phyloP scores from a whole-genome alignment of 495 filamentous ascomycete species.

The Pseudevernia furfuracea region DNA sequence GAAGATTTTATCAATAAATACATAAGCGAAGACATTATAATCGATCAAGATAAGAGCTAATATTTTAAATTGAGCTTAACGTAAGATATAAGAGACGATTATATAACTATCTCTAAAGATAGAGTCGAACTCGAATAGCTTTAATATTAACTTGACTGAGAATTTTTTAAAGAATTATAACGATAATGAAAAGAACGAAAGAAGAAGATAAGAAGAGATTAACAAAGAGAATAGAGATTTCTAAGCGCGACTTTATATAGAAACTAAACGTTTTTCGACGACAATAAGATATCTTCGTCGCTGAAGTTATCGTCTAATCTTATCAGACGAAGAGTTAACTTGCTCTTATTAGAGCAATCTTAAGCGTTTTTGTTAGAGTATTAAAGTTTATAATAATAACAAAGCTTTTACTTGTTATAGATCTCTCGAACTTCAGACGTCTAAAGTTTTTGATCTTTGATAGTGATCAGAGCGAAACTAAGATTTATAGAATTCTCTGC shows the following conservation, averaged over 20 bases:
- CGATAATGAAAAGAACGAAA: neutral
- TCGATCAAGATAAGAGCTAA: neutral
- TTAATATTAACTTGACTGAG: neutral
- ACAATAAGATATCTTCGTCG: neutral
- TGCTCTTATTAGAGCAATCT: too few species aligned
- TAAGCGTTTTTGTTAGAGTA: too few species aligned
- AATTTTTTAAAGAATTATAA: neutral
- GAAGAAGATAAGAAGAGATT: neutral
- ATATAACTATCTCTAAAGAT: neutral
- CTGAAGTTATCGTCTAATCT: too few species aligned
- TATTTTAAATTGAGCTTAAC: neutral
- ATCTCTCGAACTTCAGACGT: too few species aligned
- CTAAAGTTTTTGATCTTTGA: too few species aligned
- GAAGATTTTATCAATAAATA: neutral
- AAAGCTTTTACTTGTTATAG: too few species aligned
- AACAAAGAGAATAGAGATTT: neutral
- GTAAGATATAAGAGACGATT: neutral
- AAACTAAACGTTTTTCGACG: neutral
- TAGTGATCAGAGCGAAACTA: neutral
- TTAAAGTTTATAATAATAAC: too few species aligned
- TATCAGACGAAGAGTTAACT: too few species aligned
- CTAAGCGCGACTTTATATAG: neutral
- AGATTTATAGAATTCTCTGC: neutral
- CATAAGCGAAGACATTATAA: neutral
- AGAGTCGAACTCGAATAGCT: neutral